Base-by-base conservation (phyloP, 2,329 filamentous ascomycete genomes). In the Aspergillus neotritici region DNA sequence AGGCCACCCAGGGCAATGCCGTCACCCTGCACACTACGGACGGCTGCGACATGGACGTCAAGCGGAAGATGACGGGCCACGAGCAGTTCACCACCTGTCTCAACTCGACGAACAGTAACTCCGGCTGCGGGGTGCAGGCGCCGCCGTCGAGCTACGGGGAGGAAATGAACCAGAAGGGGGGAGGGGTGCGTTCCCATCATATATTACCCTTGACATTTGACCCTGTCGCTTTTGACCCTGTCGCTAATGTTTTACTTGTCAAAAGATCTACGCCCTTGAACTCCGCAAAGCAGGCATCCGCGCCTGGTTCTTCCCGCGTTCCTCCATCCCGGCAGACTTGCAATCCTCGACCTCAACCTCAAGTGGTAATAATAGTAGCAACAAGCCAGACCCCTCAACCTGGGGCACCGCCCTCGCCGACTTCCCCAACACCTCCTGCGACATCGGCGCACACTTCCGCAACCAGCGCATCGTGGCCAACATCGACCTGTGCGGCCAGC, bases 401-500 rank as follows among this genome's bases (percentile, higher is more conserved):
- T 87, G 83, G 77, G 82, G 81, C 12, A 69, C 64, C 2, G 79
- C 83, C 1, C 55, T 77, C 5, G 80, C 82, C 1, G 82, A 86
- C 47, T 84, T 84, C 58, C 82, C 82, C 11, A 72, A 67, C 52
- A 84, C 81, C 0, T 61, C 76, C 35, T 85, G 82, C 63, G 66
- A 80, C 46, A 78, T 84, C 38, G 60, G 63, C 5, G 68, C 65
- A 4, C 79, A 83, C 55, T 84, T 85, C 60, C 69, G 63, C 41
- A 85, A 84, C 54, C 75, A 82, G 59, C 81, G 78, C 51, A 84
- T 85, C 52, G 73, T 84, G 49, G 74, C 74, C 33, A 83, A 85
- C 54, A 83, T 84, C 49, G 77, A 82, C 58, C 63, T 85, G 6
- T 85, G 82, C 50, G 82, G 82, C 0, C 61, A 75, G 32, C 69